Conservation (phyloP, 495 filamentous ascomycete species). For the Thozetella sp. region DNA sequence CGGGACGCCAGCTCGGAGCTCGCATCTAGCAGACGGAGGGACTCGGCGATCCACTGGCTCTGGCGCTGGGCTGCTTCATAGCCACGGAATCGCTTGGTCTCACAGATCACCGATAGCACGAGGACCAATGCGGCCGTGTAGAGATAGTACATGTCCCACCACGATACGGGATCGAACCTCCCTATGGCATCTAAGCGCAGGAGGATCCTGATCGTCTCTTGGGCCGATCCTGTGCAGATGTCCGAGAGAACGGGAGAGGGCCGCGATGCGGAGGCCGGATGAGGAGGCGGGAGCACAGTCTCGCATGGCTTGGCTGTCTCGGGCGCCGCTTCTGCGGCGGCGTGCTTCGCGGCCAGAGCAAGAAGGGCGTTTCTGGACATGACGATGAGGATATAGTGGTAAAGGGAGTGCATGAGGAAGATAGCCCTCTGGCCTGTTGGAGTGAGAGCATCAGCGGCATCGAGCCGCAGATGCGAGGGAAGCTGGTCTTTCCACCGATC, state of each 20-base stretch:
- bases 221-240: slow-evolving; percentile 19
- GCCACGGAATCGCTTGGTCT: slow-evolving; percentile 7
- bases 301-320: slow-evolving; percentile 11
- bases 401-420: slow-evolving; percentile 23
- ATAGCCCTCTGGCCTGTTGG: slow-evolving; percentile 21
- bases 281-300: slow-evolving; percentile 7
- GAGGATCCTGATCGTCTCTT: slow-evolving; percentile 14
- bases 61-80: background rate
- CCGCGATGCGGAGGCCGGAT: background rate
- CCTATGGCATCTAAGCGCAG: slow-evolving; percentile 15
- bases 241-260: slow-evolving; percentile 12
- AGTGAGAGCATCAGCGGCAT: slow-evolving; percentile 18
- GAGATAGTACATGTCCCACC: slow-evolving; percentile 28
- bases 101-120: slow-evolving; percentile 22
- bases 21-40: background rate
- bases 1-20: background rate
- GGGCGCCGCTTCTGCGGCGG: background rate
- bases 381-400: slow-evolving; percentile 20
- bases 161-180: slow-evolving; percentile 21
- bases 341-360: slow-evolving; percentile 14
- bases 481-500: slow-evolving; percentile 25
- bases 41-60: slow-evolving; percentile 3
- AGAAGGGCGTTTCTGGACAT: slow-evolving; percentile 20
- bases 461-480: slow-evolving; percentile 20
- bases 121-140: slow-evolving; percentile 20